phyloP scores from a whole-genome alignment of 2,329 filamentous ascomycete species.

The Nemania sp. region DNA sequence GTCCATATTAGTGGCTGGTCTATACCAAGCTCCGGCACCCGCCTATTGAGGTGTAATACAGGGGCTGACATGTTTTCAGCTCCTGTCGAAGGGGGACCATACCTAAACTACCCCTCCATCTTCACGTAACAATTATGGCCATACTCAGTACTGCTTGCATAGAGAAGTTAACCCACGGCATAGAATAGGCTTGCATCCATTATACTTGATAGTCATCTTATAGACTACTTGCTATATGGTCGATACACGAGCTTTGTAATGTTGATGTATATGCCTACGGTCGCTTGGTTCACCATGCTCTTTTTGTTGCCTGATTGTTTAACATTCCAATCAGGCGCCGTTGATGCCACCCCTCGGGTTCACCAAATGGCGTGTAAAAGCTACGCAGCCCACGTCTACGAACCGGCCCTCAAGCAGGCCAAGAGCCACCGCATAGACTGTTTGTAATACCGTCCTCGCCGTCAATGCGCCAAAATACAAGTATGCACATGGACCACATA shows the following conservation, averaged over 20 bases:
- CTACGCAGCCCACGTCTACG: background rate
- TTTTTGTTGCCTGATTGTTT: slow-evolving; percentile 1
- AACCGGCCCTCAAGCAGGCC: slow-evolving; percentile 12
- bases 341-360: slow-evolving; percentile 7
- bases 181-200: slow-evolving; percentile 18
- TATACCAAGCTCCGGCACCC: background rate
- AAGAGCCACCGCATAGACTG: slow-evolving; percentile 10
- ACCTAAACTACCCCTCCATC: background rate
- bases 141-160: background rate
- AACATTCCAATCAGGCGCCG: slow-evolving; percentile 1
- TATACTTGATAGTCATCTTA: slow-evolving; percentile 15
- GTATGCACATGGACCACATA: slow-evolving; percentile 18
- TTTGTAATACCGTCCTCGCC: slow-evolving; percentile 27
- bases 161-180: background rate
- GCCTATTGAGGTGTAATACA: background rate
- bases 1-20: background rate
- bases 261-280: slow-evolving; percentile 32
- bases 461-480: slow-evolving; percentile 28
- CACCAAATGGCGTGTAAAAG: slow-evolving; percentile 1
- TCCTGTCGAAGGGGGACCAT: background rate
- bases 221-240: slow-evolving; percentile 21
- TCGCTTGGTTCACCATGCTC: slow-evolving; percentile 28
- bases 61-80: background rate
- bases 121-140: background rate
- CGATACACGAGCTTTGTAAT: slow-evolving; percentile 30